Percentiles rank a stretch among this genome's conserved stretches.
phyloP scores from a whole-genome alignment of 352 stramenopile genomes.

The Globisporangium middletonii region DNA sequence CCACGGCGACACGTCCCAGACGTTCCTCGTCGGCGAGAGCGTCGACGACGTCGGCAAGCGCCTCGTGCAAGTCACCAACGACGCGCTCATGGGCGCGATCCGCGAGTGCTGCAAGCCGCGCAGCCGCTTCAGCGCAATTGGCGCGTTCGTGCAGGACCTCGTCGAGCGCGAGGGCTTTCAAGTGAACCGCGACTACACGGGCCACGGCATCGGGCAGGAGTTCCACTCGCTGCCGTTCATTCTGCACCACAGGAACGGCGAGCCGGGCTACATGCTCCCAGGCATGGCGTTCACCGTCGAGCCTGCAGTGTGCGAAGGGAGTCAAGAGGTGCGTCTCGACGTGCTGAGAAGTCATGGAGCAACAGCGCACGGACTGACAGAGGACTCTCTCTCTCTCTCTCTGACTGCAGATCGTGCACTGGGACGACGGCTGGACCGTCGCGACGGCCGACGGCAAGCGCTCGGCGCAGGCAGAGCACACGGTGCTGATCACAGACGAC shows the following conservation, averaged over 20 bases:
- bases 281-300: constrained; percentile 99
- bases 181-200: constrained; percentile 91
- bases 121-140: constrained; percentile 92
- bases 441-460: constrained; percentile 90
- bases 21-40: constrained; percentile 89
- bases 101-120: constrained; percentile 88
- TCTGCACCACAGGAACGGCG: constrained; percentile 83
- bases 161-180: constrained; percentile 72
- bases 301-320: constrained; percentile 93
- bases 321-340: constrained; percentile 48
- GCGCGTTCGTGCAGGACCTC: constrained; percentile 90
- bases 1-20: constrained; percentile 98
- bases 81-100: constrained; percentile 82
- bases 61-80: constrained; percentile 89
- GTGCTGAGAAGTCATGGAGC: not conserved
- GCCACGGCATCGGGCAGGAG: constrained; percentile 94
- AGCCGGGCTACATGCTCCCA: constrained; percentile 71
- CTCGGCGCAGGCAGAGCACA: constrained; percentile 98
- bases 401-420: constrained; percentile 68
- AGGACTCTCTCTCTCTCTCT: no score
- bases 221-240: constrained; percentile 97
- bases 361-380: not conserved
- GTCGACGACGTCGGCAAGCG: constrained; percentile 81
- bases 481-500: constrained; percentile 93
- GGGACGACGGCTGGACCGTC: constrained; percentile 96